Percentiles rank a stretch among this genome's conserved stretches.
phyloP scores from a whole-genome alignment of 306 rosid species.

The Herpetospermum pedunculosum region DNA sequence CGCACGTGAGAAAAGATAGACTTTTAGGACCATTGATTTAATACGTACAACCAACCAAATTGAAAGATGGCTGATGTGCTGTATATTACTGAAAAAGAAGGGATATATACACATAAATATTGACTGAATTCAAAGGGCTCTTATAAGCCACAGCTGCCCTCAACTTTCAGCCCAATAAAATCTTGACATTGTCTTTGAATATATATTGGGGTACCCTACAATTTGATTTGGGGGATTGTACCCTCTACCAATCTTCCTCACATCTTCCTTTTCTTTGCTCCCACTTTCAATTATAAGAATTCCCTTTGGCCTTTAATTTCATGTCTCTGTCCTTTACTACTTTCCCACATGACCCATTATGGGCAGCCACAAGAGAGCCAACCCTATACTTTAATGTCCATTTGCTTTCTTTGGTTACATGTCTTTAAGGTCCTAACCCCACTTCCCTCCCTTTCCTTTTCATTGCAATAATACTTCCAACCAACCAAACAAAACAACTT shows the following conservation, averaged over 20 bases:
- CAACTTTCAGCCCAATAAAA: neutral
- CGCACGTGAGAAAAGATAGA: neutral
- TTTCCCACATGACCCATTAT: slow-evolving; percentile 5
- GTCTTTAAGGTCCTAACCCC: neutral
- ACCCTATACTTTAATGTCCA: neutral
- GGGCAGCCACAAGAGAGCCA: slow-evolving; percentile 4
- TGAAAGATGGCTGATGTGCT: neutral
- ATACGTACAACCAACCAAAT: neutral
- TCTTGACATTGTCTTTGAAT: neutral
- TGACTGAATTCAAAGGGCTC: neutral
- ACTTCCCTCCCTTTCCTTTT: neutral
- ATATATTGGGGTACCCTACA: neutral
- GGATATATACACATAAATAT: neutral
- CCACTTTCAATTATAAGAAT: neutral
- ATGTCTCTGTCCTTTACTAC: neutral
- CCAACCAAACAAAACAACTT: neutral
- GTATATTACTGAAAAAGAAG: neutral
- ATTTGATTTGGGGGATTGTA: neutral
- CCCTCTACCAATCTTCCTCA: neutral
- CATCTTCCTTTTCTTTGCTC: neutral
- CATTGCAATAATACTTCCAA: neutral
- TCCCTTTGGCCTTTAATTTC: neutral
- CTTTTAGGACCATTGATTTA: neutral
- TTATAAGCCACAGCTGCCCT: neutral
- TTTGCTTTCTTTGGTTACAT: neutral